Conservation (phyloP, 2,329 filamentous ascomycete species). For the Cladosporium velox region DNA sequence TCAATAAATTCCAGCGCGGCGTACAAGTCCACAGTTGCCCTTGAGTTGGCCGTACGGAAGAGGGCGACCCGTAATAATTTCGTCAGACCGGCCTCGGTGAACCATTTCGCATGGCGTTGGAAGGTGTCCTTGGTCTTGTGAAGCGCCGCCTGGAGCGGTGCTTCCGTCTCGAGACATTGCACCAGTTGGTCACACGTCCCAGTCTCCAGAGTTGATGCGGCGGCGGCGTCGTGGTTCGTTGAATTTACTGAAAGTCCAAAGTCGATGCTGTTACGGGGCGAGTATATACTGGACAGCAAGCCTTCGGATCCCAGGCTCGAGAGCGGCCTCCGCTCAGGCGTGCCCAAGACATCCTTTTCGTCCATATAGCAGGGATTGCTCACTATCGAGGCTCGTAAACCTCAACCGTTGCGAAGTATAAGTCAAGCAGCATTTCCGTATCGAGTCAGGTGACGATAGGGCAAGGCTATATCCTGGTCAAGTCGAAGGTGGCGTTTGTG, state of each 20-base stretch:
- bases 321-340: conserved; percentile 33
- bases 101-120: conserved; percentile 38
- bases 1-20: conserved; percentile 35
- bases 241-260: neutral
- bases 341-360: conserved; percentile 29
- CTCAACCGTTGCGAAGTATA: conserved; percentile 6
- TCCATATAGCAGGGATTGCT: conserved; percentile 29
- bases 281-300: conserved; percentile 1
- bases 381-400: neutral
- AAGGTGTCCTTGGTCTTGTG: conserved; percentile 30
- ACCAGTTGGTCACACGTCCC: conserved; percentile 10
- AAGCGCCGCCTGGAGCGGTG: conserved; percentile 24
- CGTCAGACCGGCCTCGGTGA: conserved; percentile 30
- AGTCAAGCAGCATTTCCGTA: conserved; percentile 13
- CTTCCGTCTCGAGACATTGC: conserved; percentile 13
- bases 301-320: conserved; percentile 28
- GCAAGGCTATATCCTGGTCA: conserved; percentile 2
- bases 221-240: neutral
- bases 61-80: conserved; percentile 30
- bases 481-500: conserved; percentile 17
- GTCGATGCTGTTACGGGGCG: conserved; percentile 13
- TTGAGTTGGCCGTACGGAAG: conserved; percentile 31
- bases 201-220: neutral
- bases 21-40: conserved; percentile 33
- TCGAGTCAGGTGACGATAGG: neutral